Evolutionary conservation across 768 basidiomycete genomes (phyloP).

Genomic region (Coprinopsis cinerea): DNA sequence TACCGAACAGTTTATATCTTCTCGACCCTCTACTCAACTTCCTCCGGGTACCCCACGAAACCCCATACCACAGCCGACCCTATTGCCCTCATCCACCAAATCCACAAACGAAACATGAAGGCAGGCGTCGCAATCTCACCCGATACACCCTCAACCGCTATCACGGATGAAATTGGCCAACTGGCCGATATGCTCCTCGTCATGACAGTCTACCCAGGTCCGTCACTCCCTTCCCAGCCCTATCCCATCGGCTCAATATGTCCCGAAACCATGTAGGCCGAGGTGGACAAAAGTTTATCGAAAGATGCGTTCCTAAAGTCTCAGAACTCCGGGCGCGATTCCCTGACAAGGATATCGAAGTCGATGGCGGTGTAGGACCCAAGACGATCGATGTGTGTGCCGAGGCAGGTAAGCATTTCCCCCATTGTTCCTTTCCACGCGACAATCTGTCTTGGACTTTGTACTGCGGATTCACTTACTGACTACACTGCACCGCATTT

Average conservation of each 20-base stretch:
- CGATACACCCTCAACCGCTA: conserved; percentile 82
- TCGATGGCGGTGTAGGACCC: conserved; percentile 96
- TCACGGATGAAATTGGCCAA: conserved; percentile 79
- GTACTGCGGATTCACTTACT: too few relatives aligned
- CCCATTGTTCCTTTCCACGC: background rate
- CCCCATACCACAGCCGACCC: conserved; percentile 47
- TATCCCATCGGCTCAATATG: background rate
- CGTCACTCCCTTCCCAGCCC: conserved; percentile 1
- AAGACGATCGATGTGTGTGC: conserved; percentile 86
- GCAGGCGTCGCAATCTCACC: conserved; percentile 97
- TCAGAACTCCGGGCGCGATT: conserved; percentile 84
- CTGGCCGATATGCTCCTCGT: conserved; percentile 93
- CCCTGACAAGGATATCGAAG: conserved; percentile 94
- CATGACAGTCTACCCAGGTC: conserved; percentile 96
- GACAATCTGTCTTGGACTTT: background rate
- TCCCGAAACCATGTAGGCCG: conserved; percentile 43
- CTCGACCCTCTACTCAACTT: background rate
- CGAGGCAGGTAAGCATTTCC: conserved; percentile 58
- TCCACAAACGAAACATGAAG: conserved; percentile 82
- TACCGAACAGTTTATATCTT: conserved; percentile 10
- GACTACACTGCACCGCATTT: background rate
- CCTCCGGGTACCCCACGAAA: background rate
- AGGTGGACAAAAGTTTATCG: conserved; percentile 95
- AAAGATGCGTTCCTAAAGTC: conserved; percentile 90
- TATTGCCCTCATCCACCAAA: conserved; percentile 68